phyloP scores from a whole-genome alignment of 2,329 filamentous ascomycete species.

The Sclerotinia minor region DNA sequence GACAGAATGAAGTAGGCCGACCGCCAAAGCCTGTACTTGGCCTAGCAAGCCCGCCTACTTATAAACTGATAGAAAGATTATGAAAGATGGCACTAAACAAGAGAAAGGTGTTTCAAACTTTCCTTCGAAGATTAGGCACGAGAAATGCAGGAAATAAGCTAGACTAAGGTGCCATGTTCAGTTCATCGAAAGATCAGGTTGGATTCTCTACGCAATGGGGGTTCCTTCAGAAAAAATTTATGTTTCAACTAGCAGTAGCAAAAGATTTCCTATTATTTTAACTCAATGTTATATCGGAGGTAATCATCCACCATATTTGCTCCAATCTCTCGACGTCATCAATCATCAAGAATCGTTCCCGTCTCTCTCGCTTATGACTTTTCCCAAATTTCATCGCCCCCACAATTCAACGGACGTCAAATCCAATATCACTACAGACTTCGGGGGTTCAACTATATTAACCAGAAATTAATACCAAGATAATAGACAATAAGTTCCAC shows the following conservation, averaged over 20 bases:
- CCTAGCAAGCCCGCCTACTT: no score
- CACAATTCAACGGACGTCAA: not conserved
- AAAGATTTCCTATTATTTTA: not conserved
- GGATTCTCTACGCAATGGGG: not conserved
- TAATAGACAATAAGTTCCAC: not conserved
- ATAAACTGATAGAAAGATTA: no score
- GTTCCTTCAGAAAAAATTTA: not conserved
- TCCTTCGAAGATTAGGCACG: no score
- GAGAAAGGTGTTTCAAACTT: no score
- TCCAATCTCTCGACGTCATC: not conserved
- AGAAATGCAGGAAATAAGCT: no score
- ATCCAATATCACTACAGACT: not conserved
- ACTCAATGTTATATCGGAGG: not conserved
- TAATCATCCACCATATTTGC: not conserved
- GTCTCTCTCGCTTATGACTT: not conserved
- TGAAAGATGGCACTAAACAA: no score
- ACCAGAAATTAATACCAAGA: not conserved
- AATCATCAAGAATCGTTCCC: not conserved
- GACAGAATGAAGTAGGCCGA: no score
- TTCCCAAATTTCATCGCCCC: not conserved
- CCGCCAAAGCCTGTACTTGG: no score
- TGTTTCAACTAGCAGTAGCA: not conserved
- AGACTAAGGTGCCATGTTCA: no score
- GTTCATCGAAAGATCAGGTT: not conserved
- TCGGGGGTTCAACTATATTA: not conserved